Percentiles rank a stretch among this genome's conserved stretches.
phyloP scores from a whole-genome alignment of 768 basidiomycete genomes.

The Mycena epipterygia region DNA sequence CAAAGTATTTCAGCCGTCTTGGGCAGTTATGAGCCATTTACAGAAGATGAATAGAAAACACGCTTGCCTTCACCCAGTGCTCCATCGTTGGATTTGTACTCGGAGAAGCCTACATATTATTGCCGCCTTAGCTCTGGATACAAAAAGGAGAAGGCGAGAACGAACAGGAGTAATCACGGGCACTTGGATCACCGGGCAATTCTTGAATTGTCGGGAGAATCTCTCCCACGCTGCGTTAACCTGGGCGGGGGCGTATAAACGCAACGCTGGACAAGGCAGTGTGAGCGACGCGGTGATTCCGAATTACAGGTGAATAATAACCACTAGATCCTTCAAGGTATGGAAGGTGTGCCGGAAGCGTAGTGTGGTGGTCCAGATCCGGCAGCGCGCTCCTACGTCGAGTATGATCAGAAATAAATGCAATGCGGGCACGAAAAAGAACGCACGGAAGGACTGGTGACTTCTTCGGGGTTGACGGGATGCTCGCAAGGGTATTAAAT shows the following conservation, averaged over 20 bases:
- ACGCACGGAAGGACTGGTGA: background rate
- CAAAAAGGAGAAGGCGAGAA: background rate
- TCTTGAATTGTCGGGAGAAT: background rate
- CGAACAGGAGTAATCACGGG: background rate
- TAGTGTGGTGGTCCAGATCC: background rate
- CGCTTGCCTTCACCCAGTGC: background rate
- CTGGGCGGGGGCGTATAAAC: background rate
- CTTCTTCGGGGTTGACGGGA: background rate
- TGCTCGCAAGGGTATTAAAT: background rate
- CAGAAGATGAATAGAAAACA: background rate
- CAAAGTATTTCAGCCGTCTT: background rate
- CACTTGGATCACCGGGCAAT: background rate
- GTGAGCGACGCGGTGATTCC: background rate
- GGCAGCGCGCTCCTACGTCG: background rate
- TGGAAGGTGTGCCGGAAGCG: background rate
- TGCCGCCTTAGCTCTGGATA: background rate
- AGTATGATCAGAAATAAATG: background rate
- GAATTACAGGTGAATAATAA: background rate
- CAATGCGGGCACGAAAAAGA: background rate
- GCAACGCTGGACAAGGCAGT: background rate
- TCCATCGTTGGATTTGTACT: background rate
- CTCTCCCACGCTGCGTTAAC: background rate
- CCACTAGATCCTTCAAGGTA: background rate
- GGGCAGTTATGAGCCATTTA: background rate
- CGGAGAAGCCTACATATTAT: background rate